Evolutionary conservation across 2,329 filamentous ascomycete species (phyloP), one percentile per base, ranked within the genome.

Genomic region (Periconia sp.): DNA sequence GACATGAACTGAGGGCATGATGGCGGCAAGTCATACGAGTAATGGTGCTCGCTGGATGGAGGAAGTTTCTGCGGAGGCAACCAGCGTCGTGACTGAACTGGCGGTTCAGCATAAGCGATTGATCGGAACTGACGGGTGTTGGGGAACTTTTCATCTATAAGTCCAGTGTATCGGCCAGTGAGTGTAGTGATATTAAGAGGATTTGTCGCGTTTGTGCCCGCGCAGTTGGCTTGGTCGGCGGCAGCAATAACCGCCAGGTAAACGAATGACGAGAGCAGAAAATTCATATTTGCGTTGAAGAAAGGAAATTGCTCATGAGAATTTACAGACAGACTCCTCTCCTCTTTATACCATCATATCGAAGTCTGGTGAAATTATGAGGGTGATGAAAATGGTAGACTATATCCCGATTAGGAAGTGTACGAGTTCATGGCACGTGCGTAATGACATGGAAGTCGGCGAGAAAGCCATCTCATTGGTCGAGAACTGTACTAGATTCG

Each of bases 71-170:
- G 47, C 3, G 69, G 63, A 3, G 66, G 68, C 30, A 66, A 49
- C 65, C 65, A 71, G 37, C 68, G 66, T 41, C 57, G 63, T 20
- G 59, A 55, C 14, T 45, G 55, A 14, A 64, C 48, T 9, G 68
- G 66, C 17, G 66, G 60, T 57, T 68, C 50, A 8, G 66, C 65
- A 47, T 63, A 72, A 6, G 69, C 65, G 13, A 72, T 60, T 37
- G 60, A 55, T n/a, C 61, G 61, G 47, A 69, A 71, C 55, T 71
- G 64, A 27, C 67, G 65, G 2, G 69, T 67, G 20, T 61, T 57
- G 1, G 68, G 67, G 47, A 60, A 65, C 7, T 59, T 57, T 40
- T 60, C 47, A 35, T 72, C 68, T n/a, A 68, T 56, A 10, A 68
- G 45, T 9, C 58, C 56, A 7, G 53, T 56, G 52, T 49, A 58